A percentile compares a stretch with the other conserved stretches of the same genome.
Conservation (phyloP, 1,139 yeast species). For the Protomyces pachydermus region DNA sequence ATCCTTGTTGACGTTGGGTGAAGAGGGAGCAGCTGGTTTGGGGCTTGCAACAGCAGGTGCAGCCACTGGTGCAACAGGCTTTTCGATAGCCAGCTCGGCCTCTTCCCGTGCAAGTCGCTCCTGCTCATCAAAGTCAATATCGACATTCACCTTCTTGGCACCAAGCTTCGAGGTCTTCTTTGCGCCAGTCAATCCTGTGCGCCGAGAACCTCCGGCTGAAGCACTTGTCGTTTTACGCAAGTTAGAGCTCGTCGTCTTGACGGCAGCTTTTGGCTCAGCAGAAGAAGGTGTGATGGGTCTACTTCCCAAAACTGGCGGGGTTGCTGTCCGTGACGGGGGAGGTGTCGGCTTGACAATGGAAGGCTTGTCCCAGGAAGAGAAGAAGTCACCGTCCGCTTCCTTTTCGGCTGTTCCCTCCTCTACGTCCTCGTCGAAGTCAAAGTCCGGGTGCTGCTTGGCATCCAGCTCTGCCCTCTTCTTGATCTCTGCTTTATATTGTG, state of each 20-base stretch:
- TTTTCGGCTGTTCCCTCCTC: constrained; percentile 11
- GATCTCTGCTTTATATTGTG: constrained; percentile 71
- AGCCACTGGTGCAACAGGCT: constrained; percentile 34
- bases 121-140: constrained; percentile 82
- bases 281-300: constrained; percentile 29
- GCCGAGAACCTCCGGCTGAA: constrained; percentile 35
- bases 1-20: constrained; percentile 2
- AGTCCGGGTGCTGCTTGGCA: constrained; percentile 40
- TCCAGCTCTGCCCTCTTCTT: constrained; percentile 65
- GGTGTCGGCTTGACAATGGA: constrained; percentile 49
- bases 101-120: constrained; percentile 83
- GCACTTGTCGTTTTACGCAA: constrained; percentile 35
- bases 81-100: constrained; percentile 62
- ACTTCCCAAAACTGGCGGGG: constrained; percentile 37
- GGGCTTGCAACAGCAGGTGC: constrained; percentile 12
- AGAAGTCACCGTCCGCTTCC: constrained; percentile 65
- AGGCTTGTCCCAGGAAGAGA: constrained; percentile 86
- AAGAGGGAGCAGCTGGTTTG: background rate
- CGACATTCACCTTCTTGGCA: constrained; percentile 45
- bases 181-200: constrained; percentile 33
- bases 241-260: constrained; percentile 35
- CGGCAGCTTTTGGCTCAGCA: constrained; percentile 33
- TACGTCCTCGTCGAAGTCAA: constrained; percentile 27
- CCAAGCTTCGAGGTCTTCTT: constrained; percentile 39
- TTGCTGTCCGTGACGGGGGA: constrained; percentile 48